Percentiles rank a stretch among this genome's conserved stretches.
Conservation (phyloP, 768 basidiomycete species). For the Suillus weaverae region DNA sequence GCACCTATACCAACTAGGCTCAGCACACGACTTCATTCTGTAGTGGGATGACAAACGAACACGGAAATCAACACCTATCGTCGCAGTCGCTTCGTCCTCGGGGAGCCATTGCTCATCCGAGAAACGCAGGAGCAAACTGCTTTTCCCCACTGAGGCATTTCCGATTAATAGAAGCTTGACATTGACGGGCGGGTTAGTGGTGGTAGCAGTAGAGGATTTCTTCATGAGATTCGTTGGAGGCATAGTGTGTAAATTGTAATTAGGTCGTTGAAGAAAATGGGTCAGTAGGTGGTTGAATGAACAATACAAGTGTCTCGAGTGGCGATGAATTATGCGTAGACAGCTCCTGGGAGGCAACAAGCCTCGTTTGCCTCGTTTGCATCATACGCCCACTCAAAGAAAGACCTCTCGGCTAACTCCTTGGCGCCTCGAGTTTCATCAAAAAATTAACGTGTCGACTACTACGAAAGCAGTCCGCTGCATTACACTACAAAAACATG, state of each 20-base stretch:
- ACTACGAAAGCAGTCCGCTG: background rate
- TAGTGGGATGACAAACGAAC: constrained; percentile 44
- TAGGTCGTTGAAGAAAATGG: background rate
- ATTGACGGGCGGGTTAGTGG: constrained; percentile 47
- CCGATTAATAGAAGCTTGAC: constrained; percentile 85
- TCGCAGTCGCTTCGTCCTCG: constrained; percentile 85
- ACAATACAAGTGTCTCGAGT: constrained; percentile 19
- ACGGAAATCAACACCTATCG: constrained; percentile 83
- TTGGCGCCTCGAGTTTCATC: background rate
- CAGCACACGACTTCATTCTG: constrained; percentile 4
- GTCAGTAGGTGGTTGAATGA: background rate
- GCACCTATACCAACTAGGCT: constrained; percentile 49
- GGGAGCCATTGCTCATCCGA: constrained; percentile 95
- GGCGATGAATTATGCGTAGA: background rate
- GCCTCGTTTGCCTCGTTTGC: background rate
- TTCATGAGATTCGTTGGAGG: constrained; percentile 15
- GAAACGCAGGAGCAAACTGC: constrained; percentile 88
- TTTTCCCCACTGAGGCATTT: constrained; percentile 91
- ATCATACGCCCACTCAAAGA: background rate
- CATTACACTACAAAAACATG: constrained; percentile 5
- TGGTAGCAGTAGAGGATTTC: constrained; percentile 26
- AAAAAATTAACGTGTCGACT: too few species aligned
- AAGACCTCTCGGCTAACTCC: constrained; percentile 6
- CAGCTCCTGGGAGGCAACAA: background rate
- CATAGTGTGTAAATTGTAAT: constrained; percentile 1